Evolutionary conservation across 441 rosid species (phyloP), one percentile per base, ranked within the genome.

Genomic region (Pelargonium citronellum): DNA sequence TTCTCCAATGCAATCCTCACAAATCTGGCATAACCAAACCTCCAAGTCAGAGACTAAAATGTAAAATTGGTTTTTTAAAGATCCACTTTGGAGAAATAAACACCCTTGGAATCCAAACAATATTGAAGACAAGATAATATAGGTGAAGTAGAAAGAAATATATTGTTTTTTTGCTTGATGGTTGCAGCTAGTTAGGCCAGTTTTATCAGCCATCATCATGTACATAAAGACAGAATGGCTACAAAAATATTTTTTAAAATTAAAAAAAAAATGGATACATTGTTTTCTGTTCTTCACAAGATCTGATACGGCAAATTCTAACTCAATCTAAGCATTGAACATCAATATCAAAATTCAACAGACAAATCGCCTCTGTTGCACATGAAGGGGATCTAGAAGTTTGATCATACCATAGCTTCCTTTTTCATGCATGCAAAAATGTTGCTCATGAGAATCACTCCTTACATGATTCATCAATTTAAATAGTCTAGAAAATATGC

Each of bases 1-100:
- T 71, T 95, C 99, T 79, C 99, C 99, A 51, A 92, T 87, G 87
- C 99, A 95, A 62, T 82, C 91, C 82, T 83, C 95, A 61, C 99
- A 95, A 67, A 87, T 76, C 99, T 95, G 77, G 77, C 72, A 71
- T 68, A 69, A 77, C 66, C 37, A 61, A 13, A 69, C 76, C 61
- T 41, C 43, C 74, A 44, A 65, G 44, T 64, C 64, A 81, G 72
- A 61, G 41, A 4, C 39, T 53, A 7, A 47, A 41, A 73, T 64
- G 47, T 68, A 27, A 27, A 62, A 16, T 62, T 24, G 65, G 9
- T 5, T 61, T 61, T 12, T 8, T 8, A 61, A 55, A 24, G 16
- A 61, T 61, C 64, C 10, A 24, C 65, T 24, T 27, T 62, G 17
- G 17, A 11, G 16, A 62, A 30, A 62, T 27, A 62, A 62, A 62